Evolutionary conservation across 257 asterid species (phyloP), one percentile per base, ranked within the genome.

Genomic region (Jacaranda copaia): DNA sequence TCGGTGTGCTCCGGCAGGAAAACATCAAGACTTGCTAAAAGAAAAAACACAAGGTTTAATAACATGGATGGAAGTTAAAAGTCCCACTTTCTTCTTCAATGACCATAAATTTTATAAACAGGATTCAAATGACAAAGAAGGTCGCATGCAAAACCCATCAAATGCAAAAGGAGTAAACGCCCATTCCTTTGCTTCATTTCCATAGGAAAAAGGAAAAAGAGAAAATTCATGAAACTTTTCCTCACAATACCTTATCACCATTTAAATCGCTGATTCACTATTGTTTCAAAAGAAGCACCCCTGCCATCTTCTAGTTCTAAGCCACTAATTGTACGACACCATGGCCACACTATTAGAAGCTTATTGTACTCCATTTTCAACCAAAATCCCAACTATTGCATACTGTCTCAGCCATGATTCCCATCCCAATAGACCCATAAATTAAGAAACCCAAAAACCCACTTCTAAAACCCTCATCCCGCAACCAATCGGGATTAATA

Each of bases 391-490:
- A n/a, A n/a, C n/a, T n/a, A n/a, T n/a, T 49, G 64, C 70, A 72
- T 19, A 56, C 5, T 36, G 61, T 18, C 1, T 20, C 68, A 70
- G 52, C 76, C 67, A 68, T 12, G 16, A 39, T 58, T 64, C 14
- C 75, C 45, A 56, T 58, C 57, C 32, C 56, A 63, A 32, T 64
- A 38, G 63, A 8, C 55, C 73, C 59, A 58, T 46, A 83, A 16
- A 32, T 45, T 9, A 20, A 18, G 8, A 52, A 58, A 60, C 40
- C 39, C 16, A 36, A 38, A 68, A 16, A 19, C 40, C 63, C 7
- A 76, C 39, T 68, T 15, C 58, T 35, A 74, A 67, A 66, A 79
- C 83, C 62, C 18, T 71, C 62, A 75, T 18, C 25, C 63, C 18
- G 59, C 65, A 72, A 10, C 48, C 51, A 52, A 68, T 18, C 36